Base-by-base conservation (phyloP, 2,329 filamentous ascomycete genomes). In the Cercospora nicotianae region DNA sequence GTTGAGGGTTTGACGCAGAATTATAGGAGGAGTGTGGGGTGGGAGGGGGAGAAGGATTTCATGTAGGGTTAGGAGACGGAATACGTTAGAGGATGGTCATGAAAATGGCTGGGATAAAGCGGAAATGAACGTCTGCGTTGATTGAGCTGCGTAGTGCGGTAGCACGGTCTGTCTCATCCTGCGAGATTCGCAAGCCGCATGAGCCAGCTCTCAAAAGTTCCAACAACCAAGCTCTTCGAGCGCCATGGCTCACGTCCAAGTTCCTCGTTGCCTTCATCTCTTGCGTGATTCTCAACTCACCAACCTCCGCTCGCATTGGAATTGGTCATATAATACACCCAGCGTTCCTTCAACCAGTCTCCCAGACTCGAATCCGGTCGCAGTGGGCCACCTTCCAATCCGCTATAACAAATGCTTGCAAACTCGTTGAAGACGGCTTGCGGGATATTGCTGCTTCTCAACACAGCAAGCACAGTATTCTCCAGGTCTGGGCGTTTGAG, bases 1-100 rank as follows among this genome's bases (percentile, higher is more conserved):
- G 66, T 72, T 64, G 69, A 71, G 39, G 68, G 69, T 9, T 66
- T 71, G 66, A 68, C 68, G 62, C 71, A 72, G 69, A 69, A 67
- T 48, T 72, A 72, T 64, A 65, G 67, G 64, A 65, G 71, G 60
- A 70, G 67, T 36, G 65, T 63, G 26, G 71, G 71, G 6, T 72
- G 71, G 71, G 67, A 69, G 71, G 33, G n/a, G n/a, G 63, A 65
- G 63, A 60, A 39, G 3, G 57, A 65, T 12, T 65, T 60, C 18
- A 51, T 59, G 53, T 60, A 16, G 36, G 16, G 2, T 8, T n/a
- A n/a, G 3, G 16, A 13, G 3, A 2, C 13, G 9, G 18, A 7
- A 10, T 13, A 31, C 10, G 23, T 9, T 30, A 2, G 18, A 18
- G 8, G 5, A 20, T 45, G 33, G 4, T 28, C 18, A 7, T 28